Conservation (phyloP, 2,329 filamentous ascomycete genomes). For the Diaporthe citrichinensis region DNA sequence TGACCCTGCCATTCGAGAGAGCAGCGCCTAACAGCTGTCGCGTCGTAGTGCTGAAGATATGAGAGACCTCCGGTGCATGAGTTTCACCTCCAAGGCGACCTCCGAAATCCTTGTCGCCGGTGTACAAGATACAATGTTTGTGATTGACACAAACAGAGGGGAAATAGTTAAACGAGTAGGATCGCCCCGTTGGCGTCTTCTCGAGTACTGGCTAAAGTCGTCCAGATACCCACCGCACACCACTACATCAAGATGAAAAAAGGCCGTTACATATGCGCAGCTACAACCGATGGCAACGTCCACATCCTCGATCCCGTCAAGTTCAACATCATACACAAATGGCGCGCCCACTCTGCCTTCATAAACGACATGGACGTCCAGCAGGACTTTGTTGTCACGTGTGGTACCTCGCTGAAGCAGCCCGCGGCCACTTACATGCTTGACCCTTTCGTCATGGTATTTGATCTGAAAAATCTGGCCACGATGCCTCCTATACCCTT, state of each 20-base stretch:
- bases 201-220: constrained; percentile 49
- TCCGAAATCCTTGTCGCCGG: constrained; percentile 90
- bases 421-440: constrained; percentile 81
- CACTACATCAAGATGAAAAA: constrained; percentile 95
- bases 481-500: constrained; percentile 93
- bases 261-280: constrained; percentile 91
- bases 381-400: constrained; percentile 95
- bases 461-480: constrained; percentile 91
- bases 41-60: constrained; percentile 76
- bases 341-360: constrained; percentile 89
- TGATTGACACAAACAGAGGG: constrained; percentile 78
- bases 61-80: constrained; percentile 93
- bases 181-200: neutral
- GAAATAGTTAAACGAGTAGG: constrained; percentile 76
- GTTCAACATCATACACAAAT: constrained; percentile 85
- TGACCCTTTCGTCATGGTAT: constrained; percentile 94
- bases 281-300: constrained; percentile 84
- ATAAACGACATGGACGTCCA: constrained; percentile 98
- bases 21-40: constrained; percentile 8
- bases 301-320: constrained; percentile 87
- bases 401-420: constrained; percentile 90
- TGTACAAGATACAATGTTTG: constrained; percentile 88
- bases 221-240: constrained; percentile 76
- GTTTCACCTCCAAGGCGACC: constrained; percentile 89
- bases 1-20: neutral